A percentile compares a stretch with the other conserved stretches of the same genome.
Conservation (phyloP, 164 flowering plant species). For the Hamamelis virginiana region DNA sequence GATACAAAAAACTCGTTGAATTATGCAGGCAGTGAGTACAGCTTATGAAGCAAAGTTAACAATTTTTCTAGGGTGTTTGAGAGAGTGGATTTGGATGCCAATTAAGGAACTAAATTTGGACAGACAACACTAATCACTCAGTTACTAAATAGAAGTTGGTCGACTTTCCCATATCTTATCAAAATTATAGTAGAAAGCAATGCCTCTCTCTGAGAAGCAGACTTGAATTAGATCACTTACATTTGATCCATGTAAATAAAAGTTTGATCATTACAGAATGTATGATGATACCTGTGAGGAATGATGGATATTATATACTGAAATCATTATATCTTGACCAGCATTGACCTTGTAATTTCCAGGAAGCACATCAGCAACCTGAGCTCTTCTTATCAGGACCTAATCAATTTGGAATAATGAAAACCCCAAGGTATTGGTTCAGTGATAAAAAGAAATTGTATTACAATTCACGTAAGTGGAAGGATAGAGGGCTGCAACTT, state of each 20-base stretch:
- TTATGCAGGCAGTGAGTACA: neutral
- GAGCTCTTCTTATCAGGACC: conserved; percentile 91
- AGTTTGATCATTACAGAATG: neutral
- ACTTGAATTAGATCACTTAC: neutral
- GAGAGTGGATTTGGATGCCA: neutral
- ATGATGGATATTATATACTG: conserved; percentile 90
- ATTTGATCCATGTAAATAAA: neutral
- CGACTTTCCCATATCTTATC: neutral
- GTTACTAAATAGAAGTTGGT: neutral
- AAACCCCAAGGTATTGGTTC: neutral
- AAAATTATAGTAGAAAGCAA: no score
- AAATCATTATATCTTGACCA: conserved; percentile 97
- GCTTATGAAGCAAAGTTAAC: neutral
- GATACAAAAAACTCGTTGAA: no score
- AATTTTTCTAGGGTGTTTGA: neutral
- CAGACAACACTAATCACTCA: neutral
- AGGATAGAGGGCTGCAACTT: conserved; percentile 28
- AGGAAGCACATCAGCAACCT: conserved; percentile 75
- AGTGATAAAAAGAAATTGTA: neutral
- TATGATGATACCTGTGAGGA: conserved; percentile 64
- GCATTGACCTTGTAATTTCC: conserved; percentile 83
- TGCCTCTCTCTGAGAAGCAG: no score
- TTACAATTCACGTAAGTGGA: neutral
- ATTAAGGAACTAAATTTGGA: neutral
- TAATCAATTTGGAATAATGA: conserved; percentile 16